Evolutionary conservation across 768 basidiomycete species (phyloP).

Genomic region (Agrocybe pediades): DNA sequence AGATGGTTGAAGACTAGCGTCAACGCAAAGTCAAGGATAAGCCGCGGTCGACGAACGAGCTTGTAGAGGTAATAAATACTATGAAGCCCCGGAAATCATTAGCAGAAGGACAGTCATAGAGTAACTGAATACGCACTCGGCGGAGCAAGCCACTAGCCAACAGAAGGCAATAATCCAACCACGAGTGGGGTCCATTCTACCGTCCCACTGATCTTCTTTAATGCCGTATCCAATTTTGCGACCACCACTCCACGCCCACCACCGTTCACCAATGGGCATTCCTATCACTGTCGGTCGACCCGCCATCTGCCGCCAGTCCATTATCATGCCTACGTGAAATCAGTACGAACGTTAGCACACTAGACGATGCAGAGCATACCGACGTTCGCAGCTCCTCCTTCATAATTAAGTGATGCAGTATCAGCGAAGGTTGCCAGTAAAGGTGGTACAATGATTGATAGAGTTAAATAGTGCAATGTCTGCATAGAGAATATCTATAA

Average conservation of each 20-base stretch:
- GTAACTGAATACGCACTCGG: constrained; percentile 69
- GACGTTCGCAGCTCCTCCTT: constrained; percentile 79
- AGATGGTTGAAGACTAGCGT: constrained; percentile 92
- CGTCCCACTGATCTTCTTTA: constrained; percentile 60
- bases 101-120: not conserved
- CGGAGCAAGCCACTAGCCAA: constrained; percentile 81
- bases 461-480: constrained; percentile 89
- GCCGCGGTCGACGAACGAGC: constrained; percentile 87
- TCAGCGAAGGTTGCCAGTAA: constrained; percentile 77
- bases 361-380: constrained; percentile 42
- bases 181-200: constrained; percentile 72
- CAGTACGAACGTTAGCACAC: not conserved
- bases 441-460: constrained; percentile 81
- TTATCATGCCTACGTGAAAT: constrained; percentile 70
- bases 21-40: constrained; percentile 92
- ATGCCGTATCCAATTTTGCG: constrained; percentile 68
- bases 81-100: constrained; percentile 2
- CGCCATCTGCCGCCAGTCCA: constrained; percentile 98
- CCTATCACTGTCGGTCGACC: constrained; percentile 76
- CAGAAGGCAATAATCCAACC: constrained; percentile 90
- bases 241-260: constrained; percentile 86
- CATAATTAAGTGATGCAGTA: constrained; percentile 64
- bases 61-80: constrained; percentile 82
- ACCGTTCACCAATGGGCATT: constrained; percentile 62
- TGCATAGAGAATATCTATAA: constrained; percentile 90